phyloP scores from a whole-genome alignment of 768 basidiomycete species.

The Termitomyces sp. region DNA sequence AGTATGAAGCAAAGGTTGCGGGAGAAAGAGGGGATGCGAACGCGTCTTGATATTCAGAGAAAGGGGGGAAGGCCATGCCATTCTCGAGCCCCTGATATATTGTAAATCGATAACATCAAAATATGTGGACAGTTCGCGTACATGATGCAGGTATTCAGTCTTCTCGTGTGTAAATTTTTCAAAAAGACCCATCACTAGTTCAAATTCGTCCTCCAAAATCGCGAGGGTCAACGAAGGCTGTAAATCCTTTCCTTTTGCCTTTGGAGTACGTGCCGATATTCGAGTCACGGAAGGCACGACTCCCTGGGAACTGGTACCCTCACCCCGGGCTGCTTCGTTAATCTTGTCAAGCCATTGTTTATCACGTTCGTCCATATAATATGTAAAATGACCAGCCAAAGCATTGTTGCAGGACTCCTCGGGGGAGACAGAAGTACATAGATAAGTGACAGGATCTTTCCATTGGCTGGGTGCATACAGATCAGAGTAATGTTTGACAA shows the following conservation, averaged over 20 bases:
- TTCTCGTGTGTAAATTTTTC: constrained; percentile 89
- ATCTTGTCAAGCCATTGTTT: constrained; percentile 91
- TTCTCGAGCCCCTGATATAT: constrained; percentile 50
- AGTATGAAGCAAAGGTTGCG: constrained; percentile 63
- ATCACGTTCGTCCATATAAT: constrained; percentile 96
- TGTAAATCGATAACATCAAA: constrained; percentile 2
- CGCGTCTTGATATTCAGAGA: constrained; percentile 67
- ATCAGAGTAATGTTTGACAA: constrained; percentile 70
- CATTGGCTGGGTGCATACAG: constrained; percentile 70
- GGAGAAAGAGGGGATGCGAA: constrained; percentile 57
- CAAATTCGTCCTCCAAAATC: constrained; percentile 89
- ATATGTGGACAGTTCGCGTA: constrained; percentile 33
- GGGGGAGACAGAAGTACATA: constrained; percentile 78
- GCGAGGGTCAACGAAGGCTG: constrained; percentile 53
- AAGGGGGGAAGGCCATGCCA: constrained; percentile 67
- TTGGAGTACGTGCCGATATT: constrained; percentile 20
- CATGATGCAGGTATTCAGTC: constrained; percentile 85
- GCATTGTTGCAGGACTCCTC: constrained; percentile 66
- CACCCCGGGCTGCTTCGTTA: constrained; percentile 73
- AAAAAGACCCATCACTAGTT: constrained; percentile 90
- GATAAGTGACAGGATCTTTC: constrained; percentile 72
- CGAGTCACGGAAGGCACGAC: not conserved
- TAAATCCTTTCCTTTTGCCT: constrained; percentile 80
- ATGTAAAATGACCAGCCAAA: constrained; percentile 71
- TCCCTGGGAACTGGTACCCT: not conserved